These are phyloP conservation scores for Emergomyces orientalis DNA, from an alignment of 2,329 filamentous ascomycete species.

Conservation along the genomic window DNA sequence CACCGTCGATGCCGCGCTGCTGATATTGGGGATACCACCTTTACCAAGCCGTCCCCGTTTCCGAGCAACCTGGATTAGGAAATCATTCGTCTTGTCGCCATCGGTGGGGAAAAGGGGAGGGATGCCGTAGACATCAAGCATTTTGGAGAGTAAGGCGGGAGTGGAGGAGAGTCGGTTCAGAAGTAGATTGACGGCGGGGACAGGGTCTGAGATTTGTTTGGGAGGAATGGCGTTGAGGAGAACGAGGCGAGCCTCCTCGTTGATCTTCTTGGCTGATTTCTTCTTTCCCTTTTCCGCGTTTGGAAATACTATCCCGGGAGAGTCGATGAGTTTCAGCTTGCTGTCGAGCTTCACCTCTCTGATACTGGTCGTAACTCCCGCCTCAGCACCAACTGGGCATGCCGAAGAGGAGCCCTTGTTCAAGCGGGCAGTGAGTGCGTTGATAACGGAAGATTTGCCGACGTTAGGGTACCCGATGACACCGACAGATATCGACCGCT, in stretches of 20 bases:
- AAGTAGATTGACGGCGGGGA: slow-evolving; percentile 79
- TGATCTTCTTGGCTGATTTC: slow-evolving; percentile 53
- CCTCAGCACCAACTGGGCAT: slow-evolving; percentile 83
- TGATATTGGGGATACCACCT: slow-evolving; percentile 82
- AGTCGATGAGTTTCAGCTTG: slow-evolving; percentile 88
- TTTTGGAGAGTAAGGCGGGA: slow-evolving; percentile 63
- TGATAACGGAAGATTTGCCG: slow-evolving; percentile 94
- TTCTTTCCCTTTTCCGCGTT: slow-evolving; percentile 46
- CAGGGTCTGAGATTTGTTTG: slow-evolving; percentile 85
- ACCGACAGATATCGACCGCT: slow-evolving; percentile 81
- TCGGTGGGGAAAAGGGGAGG: slow-evolving; percentile 60
- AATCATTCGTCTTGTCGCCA: slow-evolving; percentile 76
- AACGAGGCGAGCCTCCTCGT: slow-evolving; percentile 70
- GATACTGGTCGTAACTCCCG: slow-evolving; percentile 81
- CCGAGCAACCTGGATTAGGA: slow-evolving; percentile 86
- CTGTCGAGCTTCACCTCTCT: slow-evolving; percentile 89
- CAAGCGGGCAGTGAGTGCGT: slow-evolving; percentile 72
- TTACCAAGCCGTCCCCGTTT: slow-evolving; percentile 83
- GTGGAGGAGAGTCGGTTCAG: slow-evolving; percentile 67
- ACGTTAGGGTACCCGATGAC: slow-evolving; percentile 95
- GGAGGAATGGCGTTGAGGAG: slow-evolving; percentile 87
- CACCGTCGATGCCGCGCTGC: slow-evolving; percentile 81
- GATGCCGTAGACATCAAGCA: slow-evolving; percentile 76
- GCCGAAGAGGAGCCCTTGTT: slow-evolving; percentile 54
- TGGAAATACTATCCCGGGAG: slow-evolving; percentile 89